Evolutionary conservation across 805 yeast genomes (phyloP).

Genomic region (Saturnispora kantuleensis): DNA sequence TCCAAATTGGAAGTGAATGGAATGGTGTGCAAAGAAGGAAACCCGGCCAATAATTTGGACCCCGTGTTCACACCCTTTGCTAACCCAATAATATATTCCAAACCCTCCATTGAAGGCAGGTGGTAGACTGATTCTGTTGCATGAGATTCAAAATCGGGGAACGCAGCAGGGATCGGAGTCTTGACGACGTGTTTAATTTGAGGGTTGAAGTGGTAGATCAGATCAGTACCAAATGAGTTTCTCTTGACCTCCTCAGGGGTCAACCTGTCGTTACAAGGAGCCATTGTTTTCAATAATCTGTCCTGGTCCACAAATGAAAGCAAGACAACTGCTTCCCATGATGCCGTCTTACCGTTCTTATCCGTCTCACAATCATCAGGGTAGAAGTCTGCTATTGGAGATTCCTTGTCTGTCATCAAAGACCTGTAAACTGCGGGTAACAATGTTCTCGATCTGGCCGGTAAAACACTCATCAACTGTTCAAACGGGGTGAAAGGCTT

Average conservation of each 20-base stretch:
- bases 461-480: constrained; percentile 95
- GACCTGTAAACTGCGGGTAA: constrained; percentile 72
- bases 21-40: constrained; percentile 72
- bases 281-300: constrained; percentile 63
- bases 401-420: constrained; percentile 74
- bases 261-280: constrained; percentile 50
- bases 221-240: constrained; percentile 64
- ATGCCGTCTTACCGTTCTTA: constrained; percentile 88
- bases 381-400: constrained; percentile 85
- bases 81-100: constrained; percentile 43
- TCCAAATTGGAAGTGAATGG: constrained; percentile 48
- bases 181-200: constrained; percentile 58
- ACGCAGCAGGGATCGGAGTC: constrained; percentile 69
- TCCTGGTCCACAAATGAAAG: constrained; percentile 84
- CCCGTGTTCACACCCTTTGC: constrained; percentile 62
- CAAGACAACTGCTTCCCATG: constrained; percentile 96
- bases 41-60: constrained; percentile 69
- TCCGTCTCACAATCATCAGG: constrained; percentile 84
- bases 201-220: constrained; percentile 65
- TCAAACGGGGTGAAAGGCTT: constrained; percentile 86
- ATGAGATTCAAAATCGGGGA: constrained; percentile 69
- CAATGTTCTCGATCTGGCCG: constrained; percentile 76
- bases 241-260: constrained; percentile 63
- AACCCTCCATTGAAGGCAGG: constrained; percentile 38
- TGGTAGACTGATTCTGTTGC: constrained; percentile 56